Base-by-base conservation (phyloP, 2,329 filamentous ascomycete species). In the Thelonectria blattea region DNA sequence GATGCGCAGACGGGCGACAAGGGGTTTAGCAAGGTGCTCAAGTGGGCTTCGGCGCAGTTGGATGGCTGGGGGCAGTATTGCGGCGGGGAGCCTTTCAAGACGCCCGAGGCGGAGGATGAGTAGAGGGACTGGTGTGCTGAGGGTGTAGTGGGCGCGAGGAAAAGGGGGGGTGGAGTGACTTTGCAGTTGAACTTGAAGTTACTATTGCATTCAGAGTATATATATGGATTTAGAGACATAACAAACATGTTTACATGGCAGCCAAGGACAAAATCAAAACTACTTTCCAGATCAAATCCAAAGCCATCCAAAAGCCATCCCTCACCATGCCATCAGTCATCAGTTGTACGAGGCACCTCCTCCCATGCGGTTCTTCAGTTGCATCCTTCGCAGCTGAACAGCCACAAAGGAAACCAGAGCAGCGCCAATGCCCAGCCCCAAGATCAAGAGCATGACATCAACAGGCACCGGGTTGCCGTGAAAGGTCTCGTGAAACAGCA, bases 401-500 rank as follows among this genome's bases (percentile, higher is more conserved):
- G 70, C 78, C 1, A 96, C 91, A 74, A 85, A 97, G 0, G 72
- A 75, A 11, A 94, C 88, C 8, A 97, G 78, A 7, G 77, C 78
- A 2, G 82, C 60, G 0, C 93, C 93, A 1, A 94, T 81, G 0
- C 84, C 71, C 9, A 91, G 72, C 0, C 89, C 91, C 1, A 85
- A 58, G 0, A 76, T 71, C 49, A 94, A 76, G 18, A 97, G 75
- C 0, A 90, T 81, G 3, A 90, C 52, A 73, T 97, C 95, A 12
- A 96, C 88, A 0, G 92, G 92, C 0, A 91, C 78, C 0, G 93
- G 93, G 72, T 96, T 82, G 5, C 88, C 86, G 20, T 80, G 68
- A 71, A 94, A 97, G 0, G 83, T 82, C 57, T 85, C 81, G 71
- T 96, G 91, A 42, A 93, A 92, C 37, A 94, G 74, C 22, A 88